These are phyloP conservation scores for Whalleya microplaca DNA, from an alignment of 2,329 filamentous ascomycete genomes.

Conservation along the genomic window DNA sequence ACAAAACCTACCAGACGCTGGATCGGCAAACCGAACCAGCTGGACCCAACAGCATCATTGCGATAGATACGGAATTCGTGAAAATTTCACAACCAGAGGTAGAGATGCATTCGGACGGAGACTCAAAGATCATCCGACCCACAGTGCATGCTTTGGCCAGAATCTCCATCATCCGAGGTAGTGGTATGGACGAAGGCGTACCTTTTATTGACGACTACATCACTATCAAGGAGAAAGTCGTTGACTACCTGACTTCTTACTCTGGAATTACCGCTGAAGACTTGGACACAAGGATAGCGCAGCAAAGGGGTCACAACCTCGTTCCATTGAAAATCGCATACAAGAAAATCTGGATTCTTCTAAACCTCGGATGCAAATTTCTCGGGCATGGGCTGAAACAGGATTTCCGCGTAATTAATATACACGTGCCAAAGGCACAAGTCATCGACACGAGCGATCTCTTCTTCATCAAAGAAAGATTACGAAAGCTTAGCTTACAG, in stretches of 20 bases:
- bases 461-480: conserved; percentile 79
- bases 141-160: conserved; percentile 91
- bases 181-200: conserved; percentile 75
- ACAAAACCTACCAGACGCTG: conserved; percentile 64
- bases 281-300: conserved; percentile 68
- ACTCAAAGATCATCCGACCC: conserved; percentile 87
- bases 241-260: conserved; percentile 93
- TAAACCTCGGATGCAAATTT: conserved; percentile 93
- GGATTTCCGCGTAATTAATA: conserved; percentile 98
- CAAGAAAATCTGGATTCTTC: conserved; percentile 95
- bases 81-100: conserved; percentile 91
- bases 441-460: conserved; percentile 93
- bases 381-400: conserved; percentile 91
- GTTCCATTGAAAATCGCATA: conserved; percentile 89
- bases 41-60: conserved; percentile 74
- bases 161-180: conserved; percentile 84
- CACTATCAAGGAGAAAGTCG: conserved; percentile 83
- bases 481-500: conserved; percentile 86
- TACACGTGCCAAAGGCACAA: conserved; percentile 87
- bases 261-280: conserved; percentile 89
- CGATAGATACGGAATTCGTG: conserved; percentile 96
- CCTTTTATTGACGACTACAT: conserved; percentile 99
- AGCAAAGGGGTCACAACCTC: conserved; percentile 74
- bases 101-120: conserved; percentile 92
- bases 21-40: conserved; percentile 66